These are phyloP conservation scores for Neocucurbitaria cava DNA, from an alignment of 2,329 filamentous ascomycete species.

Conservation along the genomic window DNA sequence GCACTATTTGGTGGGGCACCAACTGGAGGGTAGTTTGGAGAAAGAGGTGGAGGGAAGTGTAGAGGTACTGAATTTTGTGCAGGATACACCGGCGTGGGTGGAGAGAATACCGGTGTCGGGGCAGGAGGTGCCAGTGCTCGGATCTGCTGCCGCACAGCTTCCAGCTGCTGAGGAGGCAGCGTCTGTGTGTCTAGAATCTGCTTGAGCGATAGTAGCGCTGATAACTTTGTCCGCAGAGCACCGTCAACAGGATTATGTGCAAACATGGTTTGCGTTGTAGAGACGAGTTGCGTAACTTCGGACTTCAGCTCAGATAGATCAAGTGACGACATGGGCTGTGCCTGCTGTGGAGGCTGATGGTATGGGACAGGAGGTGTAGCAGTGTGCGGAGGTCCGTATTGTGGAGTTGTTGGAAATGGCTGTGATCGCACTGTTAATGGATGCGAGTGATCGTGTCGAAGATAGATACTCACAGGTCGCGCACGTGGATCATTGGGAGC, in stretches of 20 bases:
- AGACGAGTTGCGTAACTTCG: conserved; percentile 82
- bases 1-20: conserved; percentile 25
- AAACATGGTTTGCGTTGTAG: conserved; percentile 74
- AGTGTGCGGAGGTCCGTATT: conserved; percentile 35
- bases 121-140: conserved; percentile 73
- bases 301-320: conserved; percentile 72
- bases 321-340: conserved; percentile 36
- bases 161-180: conserved; percentile 80
- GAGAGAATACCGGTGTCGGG: conserved; percentile 44
- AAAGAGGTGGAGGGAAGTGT: conserved; percentile 22
- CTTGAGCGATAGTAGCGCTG: conserved; percentile 86
- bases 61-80: conserved; percentile 32
- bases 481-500: conserved; percentile 44
- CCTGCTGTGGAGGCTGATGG: conserved; percentile 40
- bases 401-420: conserved; percentile 31
- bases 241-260: conserved; percentile 77
- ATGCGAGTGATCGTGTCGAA: neutral
- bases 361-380: conserved; percentile 36
- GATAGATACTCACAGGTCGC: conserved; percentile 42
- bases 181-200: conserved; percentile 78
- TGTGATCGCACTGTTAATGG: conserved; percentile 14
- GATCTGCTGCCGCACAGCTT: conserved; percentile 85
- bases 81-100: conserved; percentile 38
- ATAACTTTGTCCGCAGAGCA: conserved; percentile 78
- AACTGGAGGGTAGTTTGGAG: conserved; percentile 24